Evolutionary conservation across 495 filamentous ascomycete species (phyloP), one percentile per base, ranked within the genome.

Genomic region (Chaetomium cochliodes): DNA sequence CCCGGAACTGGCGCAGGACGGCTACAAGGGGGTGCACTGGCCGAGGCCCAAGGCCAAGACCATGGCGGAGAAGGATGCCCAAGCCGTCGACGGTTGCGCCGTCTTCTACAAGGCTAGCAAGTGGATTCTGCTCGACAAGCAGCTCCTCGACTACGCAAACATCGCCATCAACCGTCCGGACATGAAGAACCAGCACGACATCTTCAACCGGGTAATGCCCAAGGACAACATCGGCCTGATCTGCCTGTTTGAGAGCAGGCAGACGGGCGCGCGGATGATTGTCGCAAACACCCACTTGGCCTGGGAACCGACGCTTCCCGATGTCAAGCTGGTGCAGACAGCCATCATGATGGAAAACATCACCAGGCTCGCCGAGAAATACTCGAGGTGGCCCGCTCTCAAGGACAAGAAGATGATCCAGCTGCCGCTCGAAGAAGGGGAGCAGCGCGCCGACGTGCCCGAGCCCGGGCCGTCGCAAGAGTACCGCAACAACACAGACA

Each of bases 121-220:
- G 80, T 98, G 90, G 77, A 90, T 96, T 67, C 78, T 96, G 52
- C 85, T 98, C 33, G 92, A 97, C 78, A 97, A 97, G 79, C 88
- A 96, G 61, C 72, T 96, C 52, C 86, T 98, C 70, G 92, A 96
- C 75, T 96, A 97, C 74, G 87, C 88, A n/a, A 89, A 91, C 64
- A 89, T 87, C 20, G 93, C 94, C 63, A 94, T 98, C 75, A 91
- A 93, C 63, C 84, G 96, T 57, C 90, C 92, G 6, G 94, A 97
- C 74, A 94, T 96, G 84, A 98, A 97, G 77, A 88, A 90, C 41
- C 89, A 93, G 58, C 90, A 93, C 70, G 96, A 98, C 69, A 92
- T 97, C 64, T 98, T 94, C 82, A 98, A 98, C 73, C 88, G 94
- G 15, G 87, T 98, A 20, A 98, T 97, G 94, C 92, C 93, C 64